Evolutionary conservation across 2,329 filamentous ascomycete species (phyloP).

Genomic region (Canariomyces notabilis): DNA sequence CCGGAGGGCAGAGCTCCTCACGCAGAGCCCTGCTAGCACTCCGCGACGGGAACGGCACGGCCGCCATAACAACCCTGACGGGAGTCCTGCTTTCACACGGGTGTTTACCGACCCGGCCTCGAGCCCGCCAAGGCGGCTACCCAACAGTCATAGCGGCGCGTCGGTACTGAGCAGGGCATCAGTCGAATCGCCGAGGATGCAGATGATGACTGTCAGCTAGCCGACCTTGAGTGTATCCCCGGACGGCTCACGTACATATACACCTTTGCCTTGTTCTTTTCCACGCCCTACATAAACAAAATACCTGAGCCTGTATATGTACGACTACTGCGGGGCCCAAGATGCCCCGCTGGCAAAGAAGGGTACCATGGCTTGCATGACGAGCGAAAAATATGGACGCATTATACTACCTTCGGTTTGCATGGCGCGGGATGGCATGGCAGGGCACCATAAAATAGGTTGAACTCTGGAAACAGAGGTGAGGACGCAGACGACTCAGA

Average conservation of each 20-base stretch:
- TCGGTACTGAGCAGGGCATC: slow-evolving; percentile 47
- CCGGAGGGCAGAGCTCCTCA: slow-evolving; percentile 53
- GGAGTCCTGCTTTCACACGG: slow-evolving; percentile 62
- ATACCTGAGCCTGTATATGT: slow-evolving; percentile 21
- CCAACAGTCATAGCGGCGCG: slow-evolving; percentile 50
- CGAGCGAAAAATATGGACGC: neutral
- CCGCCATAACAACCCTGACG: slow-evolving; percentile 39
- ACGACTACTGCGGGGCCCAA: slow-evolving; percentile 20
- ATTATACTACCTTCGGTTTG: neutral
- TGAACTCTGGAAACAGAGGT: slow-evolving; percentile 6
- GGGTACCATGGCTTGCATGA: neutral
- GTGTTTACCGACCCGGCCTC: slow-evolving; percentile 60
- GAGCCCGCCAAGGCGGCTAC: slow-evolving; percentile 47
- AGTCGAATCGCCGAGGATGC: slow-evolving; percentile 53
- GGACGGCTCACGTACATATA: neutral
- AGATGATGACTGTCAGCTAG: slow-evolving; percentile 61
- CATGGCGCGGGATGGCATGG: neutral
- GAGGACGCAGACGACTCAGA: neutral
- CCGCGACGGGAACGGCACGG: slow-evolving; percentile 42
- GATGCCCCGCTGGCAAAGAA: slow-evolving; percentile 5
- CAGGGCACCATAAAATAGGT: neutral
- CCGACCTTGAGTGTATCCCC: too few relatives aligned
- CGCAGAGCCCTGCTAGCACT: slow-evolving; percentile 50
- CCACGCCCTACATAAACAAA: neutral
- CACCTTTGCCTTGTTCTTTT: neutral